Conservation (phyloP, 2,329 filamentous ascomycete species). For the Orbilia oligospora region DNA sequence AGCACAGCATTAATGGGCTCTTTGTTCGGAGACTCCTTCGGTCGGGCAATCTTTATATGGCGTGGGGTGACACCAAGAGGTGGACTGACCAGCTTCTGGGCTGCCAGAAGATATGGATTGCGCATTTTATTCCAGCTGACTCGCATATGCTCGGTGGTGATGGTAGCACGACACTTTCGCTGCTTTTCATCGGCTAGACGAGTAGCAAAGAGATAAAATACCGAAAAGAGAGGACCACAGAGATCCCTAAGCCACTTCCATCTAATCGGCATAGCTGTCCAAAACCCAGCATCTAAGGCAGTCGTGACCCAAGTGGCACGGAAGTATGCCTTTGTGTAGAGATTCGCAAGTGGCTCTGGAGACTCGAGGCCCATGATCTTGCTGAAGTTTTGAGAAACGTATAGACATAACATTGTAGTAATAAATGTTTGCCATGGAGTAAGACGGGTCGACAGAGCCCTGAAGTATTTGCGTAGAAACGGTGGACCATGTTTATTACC, state of each 20-base stretch:
- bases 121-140: conserved; percentile 96
- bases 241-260: conserved; percentile 85
- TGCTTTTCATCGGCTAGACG: conserved; percentile 96
- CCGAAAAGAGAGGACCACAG: conserved; percentile 83
- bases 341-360: conserved; percentile 91
- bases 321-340: conserved; percentile 93
- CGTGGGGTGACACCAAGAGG: conserved; percentile 77
- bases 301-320: conserved; percentile 97
- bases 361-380: conserved; percentile 91
- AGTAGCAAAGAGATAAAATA: conserved; percentile 92
- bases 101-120: conserved; percentile 79
- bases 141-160: conserved; percentile 91
- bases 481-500: conserved; percentile 92
- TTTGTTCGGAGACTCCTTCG: conserved; percentile 82
- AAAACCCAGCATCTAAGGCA: conserved; percentile 94
- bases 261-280: conserved; percentile 95
- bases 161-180: conserved; percentile 84
- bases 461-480: conserved; percentile 77
- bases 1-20: conserved; percentile 89
- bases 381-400: conserved; percentile 91
- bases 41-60: conserved; percentile 85
- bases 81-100: conserved; percentile 62
- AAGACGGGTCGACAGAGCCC: conserved; percentile 77
- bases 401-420: conserved; percentile 89
- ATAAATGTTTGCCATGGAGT: conserved; percentile 93